These are phyloP conservation scores for Penicillium palitans DNA, from an alignment of 2,329 filamentous ascomycete species.

Conservation along the genomic window DNA sequence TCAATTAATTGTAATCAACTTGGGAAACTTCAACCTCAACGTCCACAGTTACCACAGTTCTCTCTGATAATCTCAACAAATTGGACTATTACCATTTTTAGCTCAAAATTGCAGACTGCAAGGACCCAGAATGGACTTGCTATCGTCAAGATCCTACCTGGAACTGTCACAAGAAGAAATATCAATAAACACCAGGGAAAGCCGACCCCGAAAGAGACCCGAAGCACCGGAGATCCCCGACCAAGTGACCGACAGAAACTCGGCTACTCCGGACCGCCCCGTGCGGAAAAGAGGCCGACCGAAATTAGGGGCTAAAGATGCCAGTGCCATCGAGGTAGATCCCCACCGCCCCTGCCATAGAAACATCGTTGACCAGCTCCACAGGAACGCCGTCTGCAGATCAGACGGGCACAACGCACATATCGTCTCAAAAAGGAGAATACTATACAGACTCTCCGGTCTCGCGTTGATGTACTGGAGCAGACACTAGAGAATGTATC, in stretches of 20 bases:
- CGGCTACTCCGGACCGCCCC: conserved; percentile 12
- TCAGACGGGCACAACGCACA: conserved; percentile 79
- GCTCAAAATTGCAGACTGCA: conserved; percentile 6
- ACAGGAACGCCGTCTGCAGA: conserved; percentile 70
- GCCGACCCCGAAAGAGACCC: conserved; percentile 1
- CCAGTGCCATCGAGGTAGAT: conserved; percentile 24
- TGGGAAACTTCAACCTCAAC: background rate
- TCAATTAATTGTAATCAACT: background rate
- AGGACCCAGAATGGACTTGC: conserved; percentile 6
- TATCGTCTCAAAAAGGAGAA: conserved; percentile 84
- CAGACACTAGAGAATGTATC: conserved; percentile 35
- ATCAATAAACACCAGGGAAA: background rate
- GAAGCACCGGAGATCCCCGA: conserved; percentile 15
- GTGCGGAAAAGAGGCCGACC: conserved; percentile 25
- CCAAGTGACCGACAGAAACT: background rate
- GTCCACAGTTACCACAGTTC: too few relatives aligned
- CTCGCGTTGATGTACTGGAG: conserved; percentile 68
- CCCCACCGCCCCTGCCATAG: background rate
- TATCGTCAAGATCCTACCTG: conserved; percentile 25
- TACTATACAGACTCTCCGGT: conserved; percentile 71
- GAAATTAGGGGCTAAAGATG: conserved; percentile 23
- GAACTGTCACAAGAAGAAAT: conserved; percentile 8
- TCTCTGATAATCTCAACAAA: too few relatives aligned
- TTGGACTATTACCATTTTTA: too few relatives aligned
- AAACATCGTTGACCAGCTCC: conserved; percentile 7